Evolutionary conservation across 139 green algal genomes (phyloP).

Genomic region (Chlorella sp.): DNA sequence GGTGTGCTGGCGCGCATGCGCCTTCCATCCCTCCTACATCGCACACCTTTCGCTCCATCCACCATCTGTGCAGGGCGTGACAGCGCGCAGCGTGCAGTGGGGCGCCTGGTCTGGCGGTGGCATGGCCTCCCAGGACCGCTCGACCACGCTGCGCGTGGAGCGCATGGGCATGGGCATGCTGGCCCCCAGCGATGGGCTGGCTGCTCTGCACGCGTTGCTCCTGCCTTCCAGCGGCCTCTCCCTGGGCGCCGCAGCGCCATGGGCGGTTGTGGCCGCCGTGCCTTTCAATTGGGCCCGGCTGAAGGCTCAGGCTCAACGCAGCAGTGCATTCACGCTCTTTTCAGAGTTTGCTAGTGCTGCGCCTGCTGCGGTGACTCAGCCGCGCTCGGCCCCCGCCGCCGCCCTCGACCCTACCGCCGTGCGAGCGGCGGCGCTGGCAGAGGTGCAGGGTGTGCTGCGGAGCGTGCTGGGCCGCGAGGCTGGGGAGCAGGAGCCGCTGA

Average conservation of each 20-base stretch:
- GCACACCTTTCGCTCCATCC: too few species aligned
- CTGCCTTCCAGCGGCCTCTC: not conserved
- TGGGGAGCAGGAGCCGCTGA: conserved; percentile 23
- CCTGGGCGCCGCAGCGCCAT: too few species aligned
- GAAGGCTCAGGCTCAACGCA: not conserved
- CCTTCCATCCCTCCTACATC: too few species aligned
- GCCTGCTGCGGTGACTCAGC: too few species aligned
- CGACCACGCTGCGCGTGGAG: conserved; percentile 50
- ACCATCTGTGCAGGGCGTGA: conserved; percentile 8
- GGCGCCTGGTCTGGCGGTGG: conserved; percentile 43
- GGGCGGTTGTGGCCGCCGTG: conserved; percentile 25
- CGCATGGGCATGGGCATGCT: conserved; percentile 71
- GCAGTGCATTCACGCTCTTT: conserved; percentile 1
- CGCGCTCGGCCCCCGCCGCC: too few species aligned
- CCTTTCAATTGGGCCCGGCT: conserved; percentile 28
- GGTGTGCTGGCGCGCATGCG: too few species aligned
- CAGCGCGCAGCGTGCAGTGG: conserved; percentile 50
- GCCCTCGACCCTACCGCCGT: too few species aligned
- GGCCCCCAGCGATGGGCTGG: conserved; percentile 30
- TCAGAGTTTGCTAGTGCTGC: not conserved
- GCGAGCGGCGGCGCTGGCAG: not conserved
- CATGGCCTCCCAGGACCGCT: conserved; percentile 56
- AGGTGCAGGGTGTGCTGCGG: conserved; percentile 33
- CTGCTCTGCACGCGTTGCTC: not conserved
- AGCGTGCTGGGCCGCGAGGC: conserved; percentile 29